Evolutionary conservation across 2,329 filamentous ascomycete genomes (phyloP), one percentile per base, ranked within the genome.

Genomic region (Scopulariopsis brevicaulis): DNA sequence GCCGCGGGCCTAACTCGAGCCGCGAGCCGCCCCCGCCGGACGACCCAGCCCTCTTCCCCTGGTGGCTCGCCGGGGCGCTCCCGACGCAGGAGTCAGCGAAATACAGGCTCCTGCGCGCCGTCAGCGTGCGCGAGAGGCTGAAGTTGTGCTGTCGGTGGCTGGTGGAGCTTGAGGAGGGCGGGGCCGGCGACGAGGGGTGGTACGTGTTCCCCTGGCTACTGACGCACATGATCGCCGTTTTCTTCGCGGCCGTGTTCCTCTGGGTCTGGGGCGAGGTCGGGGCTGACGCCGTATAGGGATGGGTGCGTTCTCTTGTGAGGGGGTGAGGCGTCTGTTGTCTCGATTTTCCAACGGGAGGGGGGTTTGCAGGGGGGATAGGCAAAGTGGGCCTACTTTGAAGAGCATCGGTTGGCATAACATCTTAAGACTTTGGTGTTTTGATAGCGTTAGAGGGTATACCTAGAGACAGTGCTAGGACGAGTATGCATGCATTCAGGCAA

Each of bases 101-200:
- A 68, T 95, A 96, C 63, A 77, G 80, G 14, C 73, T 96, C 22
- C 72, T 96, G 15, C 77, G 77, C 14, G 87, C 86, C 5, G 85
- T 78, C 3, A 93, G 88, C 63, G 90, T 96, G 4, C 78, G 92
- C 60, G 84, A 91, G 65, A 77, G 92, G 59, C 71, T 96, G 58
- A 95, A 96, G 74, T 86, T 96, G 55, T 90, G 89, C 60, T 89
- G 86, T 55, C 74, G 74, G 48, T 96, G 91, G 91, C 86, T 93
- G 60, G 73, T 81, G 59, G 81, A 86, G 66, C 85, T 90, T 71
- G 85, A 91, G 67, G 77, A 55, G 82, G 83, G 74, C 89, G 86
- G 89, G 92, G 76, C 80, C 5, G 46, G 46, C 46, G 20, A 22
- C n/a, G 46, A 50, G 11, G 20, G 22, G 46, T n/a, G 46, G 87